These are phyloP conservation scores for Huntiella moniliformis DNA, from an alignment of 2,329 filamentous ascomycete genomes.

Conservation along the genomic window DNA sequence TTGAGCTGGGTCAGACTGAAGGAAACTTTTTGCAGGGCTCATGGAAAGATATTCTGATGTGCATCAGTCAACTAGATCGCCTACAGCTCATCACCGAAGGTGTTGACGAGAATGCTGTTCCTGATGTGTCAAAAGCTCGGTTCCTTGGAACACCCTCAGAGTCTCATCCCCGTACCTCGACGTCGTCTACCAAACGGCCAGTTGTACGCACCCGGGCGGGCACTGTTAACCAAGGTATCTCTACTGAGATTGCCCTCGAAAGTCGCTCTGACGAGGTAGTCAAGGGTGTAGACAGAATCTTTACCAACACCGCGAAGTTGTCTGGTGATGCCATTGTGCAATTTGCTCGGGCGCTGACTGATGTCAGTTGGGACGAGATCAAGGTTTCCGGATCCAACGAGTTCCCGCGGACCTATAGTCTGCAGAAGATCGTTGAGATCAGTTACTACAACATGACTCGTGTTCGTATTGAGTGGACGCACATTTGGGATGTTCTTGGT, in stretches of 20 bases:
- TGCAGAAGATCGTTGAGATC: conserved; percentile 97
- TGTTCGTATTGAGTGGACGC: conserved; percentile 95
- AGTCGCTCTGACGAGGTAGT: conserved; percentile 85
- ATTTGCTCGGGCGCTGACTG: conserved; percentile 78
- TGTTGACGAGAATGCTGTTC: conserved; percentile 79
- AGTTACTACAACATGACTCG: conserved; percentile 99
- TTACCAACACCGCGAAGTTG: conserved; percentile 86
- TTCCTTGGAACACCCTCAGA: conserved; percentile 43
- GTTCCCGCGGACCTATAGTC: conserved; percentile 84
- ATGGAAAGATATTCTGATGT: conserved; percentile 90
- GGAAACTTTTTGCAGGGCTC: conserved; percentile 77
- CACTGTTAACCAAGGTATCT: conserved; percentile 39
- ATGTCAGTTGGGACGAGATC: conserved; percentile 98
- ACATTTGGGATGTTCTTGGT: conserved; percentile 92
- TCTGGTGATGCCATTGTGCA: conserved; percentile 88
- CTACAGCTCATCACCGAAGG: conserved; percentile 89
- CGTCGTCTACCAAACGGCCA: conserved; percentile 28
- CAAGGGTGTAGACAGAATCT: conserved; percentile 84
- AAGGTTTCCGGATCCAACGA: conserved; percentile 93
- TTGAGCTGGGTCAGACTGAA: conserved; percentile 84
- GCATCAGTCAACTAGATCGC: conserved; percentile 86
- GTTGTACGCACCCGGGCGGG: conserved; percentile 5
- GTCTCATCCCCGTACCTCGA: conserved; percentile 46
- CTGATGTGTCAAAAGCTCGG: conserved; percentile 73
- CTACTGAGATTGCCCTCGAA: conserved; percentile 71